Evolutionary conservation across 345 rosid genomes (phyloP).

Genomic region (Linum usitatissimum): DNA sequence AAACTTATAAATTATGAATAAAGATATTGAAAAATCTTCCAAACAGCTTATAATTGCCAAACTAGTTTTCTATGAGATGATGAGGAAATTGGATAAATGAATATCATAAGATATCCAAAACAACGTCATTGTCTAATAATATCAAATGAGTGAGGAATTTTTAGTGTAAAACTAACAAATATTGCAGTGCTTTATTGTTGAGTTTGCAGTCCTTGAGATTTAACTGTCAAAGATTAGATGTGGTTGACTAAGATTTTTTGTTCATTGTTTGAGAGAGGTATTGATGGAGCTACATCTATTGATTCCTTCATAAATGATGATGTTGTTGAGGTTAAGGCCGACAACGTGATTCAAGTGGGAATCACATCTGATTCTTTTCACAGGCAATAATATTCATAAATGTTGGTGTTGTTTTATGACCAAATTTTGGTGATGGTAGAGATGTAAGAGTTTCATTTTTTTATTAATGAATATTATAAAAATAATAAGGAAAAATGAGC

Average conservation of each 20-base stretch:
- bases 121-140: neutral
- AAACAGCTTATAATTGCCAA: neutral
- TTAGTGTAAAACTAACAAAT: too few relatives aligned
- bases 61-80: neutral
- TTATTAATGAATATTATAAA: too few relatives aligned
- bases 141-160: too few relatives aligned
- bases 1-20: too few relatives aligned
- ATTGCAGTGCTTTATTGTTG: too few relatives aligned
- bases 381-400: slow-evolving; percentile 10
- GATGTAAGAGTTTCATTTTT: too few relatives aligned
- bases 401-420: too few relatives aligned
- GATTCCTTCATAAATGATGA: slow-evolving; percentile 1
- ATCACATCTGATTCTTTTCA: slow-evolving; percentile 20
- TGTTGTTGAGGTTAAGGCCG: slow-evolving; percentile 18
- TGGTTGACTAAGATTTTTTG: too few relatives aligned
- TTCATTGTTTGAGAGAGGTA: neutral
- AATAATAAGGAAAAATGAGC: too few relatives aligned
- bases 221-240: too few relatives aligned
- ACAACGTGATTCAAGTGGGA: slow-evolving; percentile 11
- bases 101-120: slow-evolving; percentile 1
- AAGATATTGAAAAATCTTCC: slow-evolving; percentile 9
- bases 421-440: too few relatives aligned
- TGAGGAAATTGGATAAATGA: slow-evolving; percentile 10
- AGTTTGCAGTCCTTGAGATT: too few relatives aligned
- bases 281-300: neutral